Percentiles rank a stretch among this genome's conserved stretches.
phyloP scores from a whole-genome alignment of 139 green algal species.

The Tetraselmis chui region DNA sequence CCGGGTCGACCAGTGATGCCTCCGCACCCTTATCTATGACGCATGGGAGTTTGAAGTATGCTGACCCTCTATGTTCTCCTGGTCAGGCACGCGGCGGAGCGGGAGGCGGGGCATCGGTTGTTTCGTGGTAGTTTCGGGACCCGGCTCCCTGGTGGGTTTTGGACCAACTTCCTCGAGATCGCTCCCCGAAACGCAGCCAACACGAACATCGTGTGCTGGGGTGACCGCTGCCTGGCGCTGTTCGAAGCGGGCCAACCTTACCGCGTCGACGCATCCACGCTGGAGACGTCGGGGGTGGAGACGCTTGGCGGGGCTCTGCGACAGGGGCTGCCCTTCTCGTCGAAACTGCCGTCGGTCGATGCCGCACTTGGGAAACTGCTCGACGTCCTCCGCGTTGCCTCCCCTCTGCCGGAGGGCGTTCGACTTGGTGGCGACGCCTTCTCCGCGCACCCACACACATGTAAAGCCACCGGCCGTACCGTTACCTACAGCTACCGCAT shows the following conservation, averaged over 20 bases:
- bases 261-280: slow-evolving; percentile 31
- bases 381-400: slow-evolving; percentile 12
- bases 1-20: no score
- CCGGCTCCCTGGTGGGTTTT: background rate
- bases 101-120: slow-evolving; percentile 15
- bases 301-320: slow-evolving; percentile 23
- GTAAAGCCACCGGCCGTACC: slow-evolving; percentile 14
- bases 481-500: slow-evolving; percentile 29
- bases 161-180: slow-evolving; percentile 26
- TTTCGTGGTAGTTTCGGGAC: slow-evolving; percentile 49
- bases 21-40: no score
- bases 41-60: no score
- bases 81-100: slow-evolving; percentile 24
- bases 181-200: slow-evolving; percentile 33
- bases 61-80: no score
- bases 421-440: slow-evolving; percentile 30
- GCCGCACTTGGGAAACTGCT: slow-evolving; percentile 22
- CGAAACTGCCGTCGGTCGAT: slow-evolving; percentile 22
- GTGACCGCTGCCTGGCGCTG: slow-evolving; percentile 29
- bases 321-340: slow-evolving; percentile 33
- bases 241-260: slow-evolving; percentile 37
- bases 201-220: slow-evolving; percentile 34
- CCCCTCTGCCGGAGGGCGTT: background rate
- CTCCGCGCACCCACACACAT: slow-evolving; percentile 38
- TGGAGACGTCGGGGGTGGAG: slow-evolving; percentile 31